Conservation (phyloP, 352 stramenopile genomes). For the Globisporangium rhizosaccharum region DNA sequence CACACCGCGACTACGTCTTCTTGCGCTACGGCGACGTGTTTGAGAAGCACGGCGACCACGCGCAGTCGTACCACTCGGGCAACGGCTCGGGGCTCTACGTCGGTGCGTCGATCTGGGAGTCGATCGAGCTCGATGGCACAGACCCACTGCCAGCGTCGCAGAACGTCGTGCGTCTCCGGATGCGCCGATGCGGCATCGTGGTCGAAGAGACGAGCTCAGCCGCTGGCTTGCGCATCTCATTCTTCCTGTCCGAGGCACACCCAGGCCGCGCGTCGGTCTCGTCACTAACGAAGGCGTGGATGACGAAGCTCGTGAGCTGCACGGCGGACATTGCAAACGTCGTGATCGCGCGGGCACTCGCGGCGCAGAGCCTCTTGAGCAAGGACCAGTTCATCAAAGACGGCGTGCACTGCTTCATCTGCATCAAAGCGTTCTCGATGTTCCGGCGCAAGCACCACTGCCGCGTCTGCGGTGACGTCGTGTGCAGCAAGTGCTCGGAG, state of each 20-base stretch:
- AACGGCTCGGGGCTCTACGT: conserved; percentile 58
- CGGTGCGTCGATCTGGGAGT: conserved; percentile 80
- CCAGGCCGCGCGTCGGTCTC: conserved; percentile 61
- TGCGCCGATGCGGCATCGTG: conserved; percentile 77
- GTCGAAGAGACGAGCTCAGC: conserved; percentile 67
- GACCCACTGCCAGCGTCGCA: conserved; percentile 62
- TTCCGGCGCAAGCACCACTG: conserved; percentile 84
- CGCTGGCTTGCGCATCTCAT: conserved; percentile 53
- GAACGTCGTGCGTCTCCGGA: conserved; percentile 74
- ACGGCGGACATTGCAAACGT: conserved; percentile 58
- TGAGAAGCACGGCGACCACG: conserved; percentile 61
- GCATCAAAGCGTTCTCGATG: conserved; percentile 65
- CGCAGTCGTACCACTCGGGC: conserved; percentile 43
- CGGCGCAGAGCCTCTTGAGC: conserved; percentile 51
- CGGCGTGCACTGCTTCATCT: conserved; percentile 65
- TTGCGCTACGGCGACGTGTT: conserved; percentile 76
- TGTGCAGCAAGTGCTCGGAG: conserved; percentile 82
- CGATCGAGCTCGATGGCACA: conserved; percentile 75
- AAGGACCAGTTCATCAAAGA: conserved; percentile 82
- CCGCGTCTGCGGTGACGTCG: conserved; percentile 76
- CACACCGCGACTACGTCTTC: conserved; percentile 87
- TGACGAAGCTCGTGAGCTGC: conserved; percentile 80
- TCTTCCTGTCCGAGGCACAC: conserved; percentile 75
- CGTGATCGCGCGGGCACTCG: conserved; percentile 59
- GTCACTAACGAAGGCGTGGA: conserved; percentile 70